Conservation (phyloP, 2,329 filamentous ascomycete species). For the Exophiala aquamarina region DNA sequence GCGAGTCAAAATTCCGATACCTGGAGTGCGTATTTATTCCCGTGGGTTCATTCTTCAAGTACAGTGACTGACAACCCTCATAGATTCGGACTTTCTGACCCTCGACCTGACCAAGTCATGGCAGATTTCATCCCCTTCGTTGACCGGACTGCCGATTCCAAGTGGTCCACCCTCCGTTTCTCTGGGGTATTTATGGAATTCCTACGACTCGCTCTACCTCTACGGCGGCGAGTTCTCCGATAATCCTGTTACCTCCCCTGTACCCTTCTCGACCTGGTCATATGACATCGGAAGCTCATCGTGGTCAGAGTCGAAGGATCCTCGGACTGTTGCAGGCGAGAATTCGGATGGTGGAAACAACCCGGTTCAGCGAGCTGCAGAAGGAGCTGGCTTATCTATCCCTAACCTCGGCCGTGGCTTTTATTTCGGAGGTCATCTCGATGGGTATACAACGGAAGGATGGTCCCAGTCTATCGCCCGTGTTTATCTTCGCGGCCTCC, state of each 20-base stretch:
- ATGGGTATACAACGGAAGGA: conserved; percentile 61
- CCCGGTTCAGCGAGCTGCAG: conserved; percentile 67
- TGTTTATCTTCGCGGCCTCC: conserved; percentile 70
- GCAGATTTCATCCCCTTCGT: conserved; percentile 62
- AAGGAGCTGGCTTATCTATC: conserved; percentile 71
- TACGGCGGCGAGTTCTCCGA: conserved; percentile 76
- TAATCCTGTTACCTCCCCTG: conserved; percentile 56
- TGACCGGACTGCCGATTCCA: conserved; percentile 63
- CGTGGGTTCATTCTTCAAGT: no score
- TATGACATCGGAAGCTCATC: conserved; percentile 61
- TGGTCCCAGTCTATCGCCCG: conserved; percentile 67
- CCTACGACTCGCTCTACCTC: conserved; percentile 66
- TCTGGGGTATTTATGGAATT: conserved; percentile 74
- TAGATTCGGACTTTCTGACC: conserved; percentile 69
- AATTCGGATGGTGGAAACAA: conserved; percentile 58
- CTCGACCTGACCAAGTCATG: conserved; percentile 74
- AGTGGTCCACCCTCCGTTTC: conserved; percentile 70
- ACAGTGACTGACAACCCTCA: conserved; percentile 2
- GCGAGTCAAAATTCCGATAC: conserved; percentile 61
- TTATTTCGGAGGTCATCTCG: conserved; percentile 77
- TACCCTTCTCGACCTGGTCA: conserved; percentile 65
- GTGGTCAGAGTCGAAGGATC: conserved; percentile 65
- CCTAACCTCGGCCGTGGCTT: conserved; percentile 69
- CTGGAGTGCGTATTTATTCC: conserved; percentile 60
- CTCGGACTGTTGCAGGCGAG: conserved; percentile 63